These are phyloP conservation scores for Xylaria intraflava DNA, from an alignment of 495 filamentous ascomycete species.

Conservation along the genomic window DNA sequence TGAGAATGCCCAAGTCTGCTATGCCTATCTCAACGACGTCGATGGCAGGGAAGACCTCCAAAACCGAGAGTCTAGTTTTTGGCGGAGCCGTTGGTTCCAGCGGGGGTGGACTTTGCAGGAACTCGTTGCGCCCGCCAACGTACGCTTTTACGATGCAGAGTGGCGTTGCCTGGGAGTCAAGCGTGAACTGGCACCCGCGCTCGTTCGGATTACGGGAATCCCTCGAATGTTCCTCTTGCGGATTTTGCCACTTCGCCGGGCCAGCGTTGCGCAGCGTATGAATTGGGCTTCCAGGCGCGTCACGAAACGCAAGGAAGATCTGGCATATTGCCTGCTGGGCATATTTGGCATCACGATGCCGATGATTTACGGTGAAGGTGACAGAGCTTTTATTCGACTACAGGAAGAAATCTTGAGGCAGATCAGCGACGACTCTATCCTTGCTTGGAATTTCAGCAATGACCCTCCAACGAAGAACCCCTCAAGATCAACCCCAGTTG, in stretches of 20 bases:
- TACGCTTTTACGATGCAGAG: background rate
- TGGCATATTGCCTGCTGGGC: conserved; percentile 10
- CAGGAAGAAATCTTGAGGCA: conserved; percentile 25
- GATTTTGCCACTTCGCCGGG: background rate
- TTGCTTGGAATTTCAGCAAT: conserved; percentile 13
- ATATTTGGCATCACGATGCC: conserved; percentile 12
- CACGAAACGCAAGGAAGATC: conserved; percentile 10
- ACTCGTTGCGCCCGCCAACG: background rate
- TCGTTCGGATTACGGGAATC: background rate
- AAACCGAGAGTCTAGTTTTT: background rate
- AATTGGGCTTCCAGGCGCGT: conserved; percentile 8
- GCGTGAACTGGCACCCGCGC: background rate
- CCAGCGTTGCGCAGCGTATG: conserved; percentile 13
- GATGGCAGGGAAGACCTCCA: background rate
- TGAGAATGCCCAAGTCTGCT: conserved; percentile 1
- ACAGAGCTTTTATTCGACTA: conserved; percentile 19
- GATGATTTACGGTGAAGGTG: conserved; percentile 14
- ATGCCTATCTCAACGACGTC: conserved; percentile 3
- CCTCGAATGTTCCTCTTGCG: background rate
- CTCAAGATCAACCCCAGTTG: background rate
- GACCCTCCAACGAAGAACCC: too few relatives aligned
- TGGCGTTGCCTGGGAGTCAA: background rate
- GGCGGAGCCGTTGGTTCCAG: background rate
- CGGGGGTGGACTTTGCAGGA: background rate
- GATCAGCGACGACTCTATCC: conserved; percentile 19